These are phyloP conservation scores for Abortiporus biennis DNA, from an alignment of 1,284 basidiomycete genomes.

Conservation along the genomic window DNA sequence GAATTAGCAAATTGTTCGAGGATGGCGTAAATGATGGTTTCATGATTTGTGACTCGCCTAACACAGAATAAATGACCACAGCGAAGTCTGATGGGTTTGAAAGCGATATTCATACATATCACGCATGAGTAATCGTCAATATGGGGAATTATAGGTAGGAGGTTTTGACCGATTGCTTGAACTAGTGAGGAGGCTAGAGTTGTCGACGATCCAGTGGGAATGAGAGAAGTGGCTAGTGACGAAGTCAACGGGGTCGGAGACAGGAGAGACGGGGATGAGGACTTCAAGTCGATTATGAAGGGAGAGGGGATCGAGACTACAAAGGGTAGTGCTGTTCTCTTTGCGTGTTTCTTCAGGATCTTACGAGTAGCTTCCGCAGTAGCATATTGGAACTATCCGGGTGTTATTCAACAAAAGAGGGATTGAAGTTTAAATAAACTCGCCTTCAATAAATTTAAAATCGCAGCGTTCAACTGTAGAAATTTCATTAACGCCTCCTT, in stretches of 20 bases:
- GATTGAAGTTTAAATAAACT: constrained; percentile 10
- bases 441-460: constrained; percentile 84
- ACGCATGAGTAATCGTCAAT: constrained; percentile 76
- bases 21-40: not conserved
- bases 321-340: constrained; percentile 69
- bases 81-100: constrained; percentile 80
- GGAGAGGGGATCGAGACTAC: constrained; percentile 26
- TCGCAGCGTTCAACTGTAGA: constrained; percentile 73
- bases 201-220: constrained; percentile 22
- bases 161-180: constrained; percentile 78
- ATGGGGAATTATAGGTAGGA: constrained; percentile 80
- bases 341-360: constrained; percentile 93
- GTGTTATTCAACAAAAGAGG: not conserved
- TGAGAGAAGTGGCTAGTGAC: constrained; percentile 11
- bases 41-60: constrained; percentile 30
- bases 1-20: too few relatives aligned
- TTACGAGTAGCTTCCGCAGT: constrained; percentile 88
- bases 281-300: constrained; percentile 12
- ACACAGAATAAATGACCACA: constrained; percentile 95
- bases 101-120: constrained; percentile 81
- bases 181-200: constrained; percentile 78
- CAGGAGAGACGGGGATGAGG: constrained; percentile 8
- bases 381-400: constrained; percentile 66
- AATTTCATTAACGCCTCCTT: constrained; percentile 72
- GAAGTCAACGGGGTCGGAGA: too few relatives aligned